Base-by-base conservation (phyloP, 345 rosid genomes). In the Sisymbrium altissimum region DNA sequence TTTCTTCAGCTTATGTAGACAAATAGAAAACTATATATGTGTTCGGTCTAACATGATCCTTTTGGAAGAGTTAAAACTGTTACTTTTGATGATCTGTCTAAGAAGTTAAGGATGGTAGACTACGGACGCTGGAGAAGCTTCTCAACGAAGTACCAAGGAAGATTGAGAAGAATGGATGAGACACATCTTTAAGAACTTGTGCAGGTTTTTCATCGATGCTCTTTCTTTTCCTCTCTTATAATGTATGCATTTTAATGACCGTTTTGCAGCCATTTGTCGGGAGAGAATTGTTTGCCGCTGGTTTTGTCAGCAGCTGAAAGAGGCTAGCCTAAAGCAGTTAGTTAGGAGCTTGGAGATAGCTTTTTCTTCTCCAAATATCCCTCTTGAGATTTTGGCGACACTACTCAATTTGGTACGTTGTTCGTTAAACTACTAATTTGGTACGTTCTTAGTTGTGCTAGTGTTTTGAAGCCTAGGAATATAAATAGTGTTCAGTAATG, bases 141-240 rank as follows among this genome's bases (percentile, higher is more conserved):
- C 99, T 79, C 97, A 95, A 62, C 97, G 97, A 62, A 92, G 97
- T 74, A 95, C 99, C 46, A 92, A 86, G 82, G 99, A 95, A 86
- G 99, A 95, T 71, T n/a, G n/a, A n/a, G n/a, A n/a, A n/a, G n/a
- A n/a, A n/a, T 95, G 99, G 99, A 95, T 95, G 99, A 84, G 99
- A 83, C 99, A 92, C 99, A 43, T n/a, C 99, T 64, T 81, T 95
- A 76, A 84, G 95, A 84, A 88, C 97, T 40, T 95, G 99, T n/a
- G 96, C 97, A 73, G 94, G 99, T 92, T 71, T 68, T 69, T 54
- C 44, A 44, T 43, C 23, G 57, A 25, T 44, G 68, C 14, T 7
- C 71, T 41, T 67, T 70, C 57, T 11, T 54, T 9, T 70, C 32
- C 49, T 43, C 69, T 45, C 59, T 15, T 48, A 64, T 44, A 19